A percentile compares a stretch with the other conserved stretches of the same genome.
Evolutionary conservation across 345 rosid genomes (phyloP).

Genomic region (Nephelium lappaceum): DNA sequence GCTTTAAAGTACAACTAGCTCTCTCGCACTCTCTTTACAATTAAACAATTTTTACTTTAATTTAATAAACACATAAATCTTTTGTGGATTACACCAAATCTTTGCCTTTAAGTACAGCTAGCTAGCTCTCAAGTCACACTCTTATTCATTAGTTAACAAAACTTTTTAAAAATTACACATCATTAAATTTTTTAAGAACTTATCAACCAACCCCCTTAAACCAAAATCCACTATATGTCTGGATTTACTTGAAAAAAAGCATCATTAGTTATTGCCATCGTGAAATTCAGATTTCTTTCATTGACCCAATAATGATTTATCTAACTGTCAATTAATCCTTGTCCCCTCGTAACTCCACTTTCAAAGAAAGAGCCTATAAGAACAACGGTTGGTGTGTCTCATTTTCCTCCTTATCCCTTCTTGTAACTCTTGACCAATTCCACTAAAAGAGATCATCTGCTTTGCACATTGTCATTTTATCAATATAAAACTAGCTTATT

Average conservation of each 20-base stretch:
- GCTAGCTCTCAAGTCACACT: conserved; percentile 25
- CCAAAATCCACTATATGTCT: not conserved
- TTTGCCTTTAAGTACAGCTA: conserved; percentile 32
- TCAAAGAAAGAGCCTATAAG: conserved; percentile 22
- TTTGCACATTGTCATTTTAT: conserved; percentile 12
- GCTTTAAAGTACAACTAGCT: conserved; percentile 34
- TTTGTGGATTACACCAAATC: conserved; percentile 43
- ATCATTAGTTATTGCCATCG: conserved; percentile 17
- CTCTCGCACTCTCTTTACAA: conserved; percentile 8
- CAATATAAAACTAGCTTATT: conserved; percentile 5
- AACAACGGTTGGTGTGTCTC: conserved; percentile 9
- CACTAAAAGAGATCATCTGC: conserved; percentile 15
- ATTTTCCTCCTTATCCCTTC: conserved; percentile 19
- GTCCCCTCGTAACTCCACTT: conserved; percentile 30
- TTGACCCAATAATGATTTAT: conserved; percentile 28
- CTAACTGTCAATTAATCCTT: conserved; percentile 29
- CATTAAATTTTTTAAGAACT: not conserved
- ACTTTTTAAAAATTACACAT: conserved; percentile 14
- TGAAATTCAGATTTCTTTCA: conserved; percentile 22
- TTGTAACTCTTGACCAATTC: conserved; percentile 15
- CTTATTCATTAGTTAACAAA: conserved; percentile 25
- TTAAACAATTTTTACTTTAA: conserved; percentile 2
- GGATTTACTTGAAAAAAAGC: conserved; percentile 9
- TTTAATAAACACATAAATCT: conserved; percentile 23
- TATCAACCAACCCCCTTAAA: conserved; percentile 3